Percentiles rank a stretch among this genome's conserved stretches.
Evolutionary conservation across 768 basidiomycete genomes (phyloP).

Genomic region (Pluteus cervinus): DNA sequence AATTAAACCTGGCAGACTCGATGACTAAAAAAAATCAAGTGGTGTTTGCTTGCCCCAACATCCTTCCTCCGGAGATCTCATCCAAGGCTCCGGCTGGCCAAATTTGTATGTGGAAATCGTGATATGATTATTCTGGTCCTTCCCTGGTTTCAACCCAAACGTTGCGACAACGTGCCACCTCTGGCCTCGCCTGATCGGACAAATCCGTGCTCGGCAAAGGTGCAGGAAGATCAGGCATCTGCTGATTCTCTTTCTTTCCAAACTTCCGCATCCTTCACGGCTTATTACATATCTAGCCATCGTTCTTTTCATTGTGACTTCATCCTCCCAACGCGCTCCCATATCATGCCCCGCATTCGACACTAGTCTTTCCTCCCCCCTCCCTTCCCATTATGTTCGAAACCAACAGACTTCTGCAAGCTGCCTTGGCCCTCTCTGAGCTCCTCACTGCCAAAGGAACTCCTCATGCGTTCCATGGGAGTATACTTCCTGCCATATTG

Average conservation of each 20-base stretch:
- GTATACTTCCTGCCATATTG: conserved; percentile 62
- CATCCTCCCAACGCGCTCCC: conserved; percentile 30
- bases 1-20: too few relatives aligned
- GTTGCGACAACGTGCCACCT: conserved; percentile 35
- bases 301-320: conserved; percentile 32
- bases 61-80: too few relatives aligned
- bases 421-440: conserved; percentile 67
- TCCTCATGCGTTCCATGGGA: conserved; percentile 81
- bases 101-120: too few relatives aligned
- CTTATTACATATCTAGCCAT: conserved; percentile 47
- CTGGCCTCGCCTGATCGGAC: conserved; percentile 46
- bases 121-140: too few relatives aligned
- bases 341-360: conserved; percentile 46
- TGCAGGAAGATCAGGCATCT: conserved; percentile 37
- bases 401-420: conserved; percentile 69
- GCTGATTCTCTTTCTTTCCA: conserved; percentile 40
- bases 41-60: too few relatives aligned
- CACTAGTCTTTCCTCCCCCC: conserved; percentile 20
- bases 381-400: conserved; percentile 51
- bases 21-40: too few relatives aligned
- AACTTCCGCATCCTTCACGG: conserved; percentile 38
- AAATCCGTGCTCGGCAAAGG: conserved; percentile 35
- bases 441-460: conserved; percentile 51
- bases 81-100: too few relatives aligned
- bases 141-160: conserved; percentile 30